Percentiles rank a stretch among this genome's conserved stretches.
phyloP scores from a whole-genome alignment of 306 rosid species.

The Abrus precatorius region DNA sequence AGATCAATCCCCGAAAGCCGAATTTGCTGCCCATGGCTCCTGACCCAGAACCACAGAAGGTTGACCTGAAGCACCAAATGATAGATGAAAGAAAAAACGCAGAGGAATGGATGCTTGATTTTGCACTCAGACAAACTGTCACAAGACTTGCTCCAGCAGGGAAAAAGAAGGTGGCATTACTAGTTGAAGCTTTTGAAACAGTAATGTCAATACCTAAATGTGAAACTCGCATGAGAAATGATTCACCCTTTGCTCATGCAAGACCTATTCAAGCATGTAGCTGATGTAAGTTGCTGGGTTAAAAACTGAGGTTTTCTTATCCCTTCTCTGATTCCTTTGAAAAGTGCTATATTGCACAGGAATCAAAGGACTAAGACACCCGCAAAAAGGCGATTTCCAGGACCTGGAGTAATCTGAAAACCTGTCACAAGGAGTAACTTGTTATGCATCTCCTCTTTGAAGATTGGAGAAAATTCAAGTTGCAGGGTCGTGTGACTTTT shows the following conservation, averaged over 20 bases:
- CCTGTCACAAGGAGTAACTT: conserved; percentile 23
- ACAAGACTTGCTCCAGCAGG: conserved; percentile 78
- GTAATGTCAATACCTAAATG: conserved; percentile 69
- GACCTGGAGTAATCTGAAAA: conserved; percentile 37
- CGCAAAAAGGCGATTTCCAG: conserved; percentile 9
- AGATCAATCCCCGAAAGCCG: conserved; percentile 69
- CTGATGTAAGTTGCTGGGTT: conserved; percentile 51
- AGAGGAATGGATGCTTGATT: conserved; percentile 94
- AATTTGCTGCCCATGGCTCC: conserved; percentile 69
- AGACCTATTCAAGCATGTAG: conserved; percentile 80
- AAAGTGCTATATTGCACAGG: conserved; percentile 9
- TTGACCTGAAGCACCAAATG: conserved; percentile 76
- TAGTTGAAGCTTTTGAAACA: conserved; percentile 88
- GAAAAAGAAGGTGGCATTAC: conserved; percentile 87
- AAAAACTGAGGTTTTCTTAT: neutral
- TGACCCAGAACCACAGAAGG: conserved; percentile 69
- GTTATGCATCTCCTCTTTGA: conserved; percentile 31
- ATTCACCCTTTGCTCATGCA: conserved; percentile 56
- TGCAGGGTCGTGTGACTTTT: conserved; percentile 9
- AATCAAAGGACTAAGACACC: conserved; percentile 18
- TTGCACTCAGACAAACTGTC: conserved; percentile 72
- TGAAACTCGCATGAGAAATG: conserved; percentile 48
- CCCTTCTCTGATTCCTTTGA: neutral
- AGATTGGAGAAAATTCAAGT: conserved; percentile 30
- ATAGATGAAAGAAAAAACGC: conserved; percentile 76